Evolutionary conservation across 2,329 filamentous ascomycete species (phyloP).

Genomic region (Fusarium devonianum): DNA sequence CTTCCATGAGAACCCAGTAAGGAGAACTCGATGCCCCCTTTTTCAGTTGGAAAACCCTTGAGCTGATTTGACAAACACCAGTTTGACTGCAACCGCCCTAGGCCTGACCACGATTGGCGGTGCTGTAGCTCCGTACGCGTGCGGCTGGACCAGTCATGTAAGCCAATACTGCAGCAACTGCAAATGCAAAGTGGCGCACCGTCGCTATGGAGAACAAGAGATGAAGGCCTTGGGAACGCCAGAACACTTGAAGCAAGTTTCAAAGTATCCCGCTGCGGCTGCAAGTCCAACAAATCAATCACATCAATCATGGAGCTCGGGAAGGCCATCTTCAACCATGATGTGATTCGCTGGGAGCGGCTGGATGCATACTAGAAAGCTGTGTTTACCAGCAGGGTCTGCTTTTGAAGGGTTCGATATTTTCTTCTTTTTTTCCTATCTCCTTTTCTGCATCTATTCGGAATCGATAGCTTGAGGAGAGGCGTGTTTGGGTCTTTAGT

Average conservation of each 20-base stretch:
- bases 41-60: no score
- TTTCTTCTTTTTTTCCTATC: background rate
- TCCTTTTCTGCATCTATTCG: no score
- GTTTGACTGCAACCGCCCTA: constrained; percentile 26
- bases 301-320: background rate
- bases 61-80: no score
- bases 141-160: constrained; percentile 29
- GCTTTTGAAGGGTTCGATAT: background rate
- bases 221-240: constrained; percentile 34
- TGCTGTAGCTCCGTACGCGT: constrained; percentile 32
- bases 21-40: background rate
- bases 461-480: no score
- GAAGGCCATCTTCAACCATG: background rate
- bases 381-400: no score
- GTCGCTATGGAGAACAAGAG: constrained; percentile 15
- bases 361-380: no score
- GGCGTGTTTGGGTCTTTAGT: no score
- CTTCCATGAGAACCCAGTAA: constrained; percentile 36
- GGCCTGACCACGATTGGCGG: constrained; percentile 34
- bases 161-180: constrained; percentile 37
- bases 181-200: constrained; percentile 30
- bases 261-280: constrained; percentile 19
- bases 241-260: constrained; percentile 31
- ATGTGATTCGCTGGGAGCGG: background rate
- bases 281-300: no score